Evolutionary conservation across 306 rosid genomes (phyloP).

Genomic region (Coriaria nepalensis): DNA sequence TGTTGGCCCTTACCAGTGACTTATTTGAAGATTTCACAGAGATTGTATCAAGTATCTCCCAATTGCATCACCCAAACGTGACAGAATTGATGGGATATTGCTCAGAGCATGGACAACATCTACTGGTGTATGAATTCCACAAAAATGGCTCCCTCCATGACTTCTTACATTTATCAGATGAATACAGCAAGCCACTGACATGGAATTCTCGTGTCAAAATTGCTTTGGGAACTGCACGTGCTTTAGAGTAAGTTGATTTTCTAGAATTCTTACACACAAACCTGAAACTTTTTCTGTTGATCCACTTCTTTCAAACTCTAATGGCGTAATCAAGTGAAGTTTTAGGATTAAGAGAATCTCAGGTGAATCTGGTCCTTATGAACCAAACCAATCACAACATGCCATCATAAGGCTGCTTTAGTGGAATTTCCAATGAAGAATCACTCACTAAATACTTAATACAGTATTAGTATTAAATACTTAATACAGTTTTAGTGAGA

Average conservation of each 20-base stretch:
- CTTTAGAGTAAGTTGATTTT: slow-evolving; percentile 57
- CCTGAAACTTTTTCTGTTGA: background rate
- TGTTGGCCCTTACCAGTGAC: slow-evolving; percentile 45
- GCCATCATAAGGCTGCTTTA: no score
- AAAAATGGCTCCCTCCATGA: slow-evolving; percentile 78
- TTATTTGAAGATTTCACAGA: slow-evolving; percentile 50
- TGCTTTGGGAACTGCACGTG: slow-evolving; percentile 95
- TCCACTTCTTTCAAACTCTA: background rate
- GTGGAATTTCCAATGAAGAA: no score
- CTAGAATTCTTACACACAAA: background rate
- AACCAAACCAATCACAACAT: no score
- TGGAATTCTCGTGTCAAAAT: slow-evolving; percentile 91
- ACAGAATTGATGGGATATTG: slow-evolving; percentile 91
- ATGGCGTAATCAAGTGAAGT: background rate
- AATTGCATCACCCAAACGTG: slow-evolving; percentile 70
- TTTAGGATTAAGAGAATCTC: no score
- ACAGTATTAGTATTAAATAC: background rate
- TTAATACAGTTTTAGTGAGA: background rate
- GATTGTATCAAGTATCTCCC: slow-evolving; percentile 58
- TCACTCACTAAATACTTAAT: background rate
- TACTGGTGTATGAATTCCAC: slow-evolving; percentile 74
- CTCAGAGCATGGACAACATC: slow-evolving; percentile 90
- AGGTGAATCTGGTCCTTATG: no score
- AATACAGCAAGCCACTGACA: slow-evolving; percentile 67
- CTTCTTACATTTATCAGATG: slow-evolving; percentile 74